phyloP scores from a whole-genome alignment of 2,329 filamentous ascomycete species.

The Colletotrichum acutatum region DNA sequence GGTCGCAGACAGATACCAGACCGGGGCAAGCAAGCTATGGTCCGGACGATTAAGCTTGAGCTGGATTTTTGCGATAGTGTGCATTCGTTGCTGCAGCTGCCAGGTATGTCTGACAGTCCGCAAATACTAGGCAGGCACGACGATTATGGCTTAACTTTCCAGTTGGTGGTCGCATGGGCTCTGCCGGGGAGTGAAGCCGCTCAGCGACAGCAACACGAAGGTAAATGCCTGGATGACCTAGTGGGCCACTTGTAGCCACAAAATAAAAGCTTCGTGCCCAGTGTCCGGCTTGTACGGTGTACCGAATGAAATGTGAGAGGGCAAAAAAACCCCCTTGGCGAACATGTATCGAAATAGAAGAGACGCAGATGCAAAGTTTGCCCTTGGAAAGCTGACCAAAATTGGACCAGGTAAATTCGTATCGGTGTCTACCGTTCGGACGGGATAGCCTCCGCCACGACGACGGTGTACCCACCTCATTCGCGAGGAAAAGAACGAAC shows the following conservation, averaged over 20 bases:
- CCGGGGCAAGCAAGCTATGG: constrained; percentile 6
- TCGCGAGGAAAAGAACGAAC: not conserved
- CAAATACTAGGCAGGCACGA: not conserved
- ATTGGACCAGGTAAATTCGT: not conserved
- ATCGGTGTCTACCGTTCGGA: not conserved
- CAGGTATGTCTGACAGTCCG: not conserved
- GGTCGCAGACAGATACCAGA: constrained; percentile 20
- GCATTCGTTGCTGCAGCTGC: not conserved
- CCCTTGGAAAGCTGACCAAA: not conserved
- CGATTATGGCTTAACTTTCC: not conserved
- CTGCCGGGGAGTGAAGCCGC: not conserved
- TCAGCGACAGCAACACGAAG: not conserved
- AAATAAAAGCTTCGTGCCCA: not conserved
- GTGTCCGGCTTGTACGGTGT: not conserved
- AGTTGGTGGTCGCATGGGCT: constrained; percentile 3
- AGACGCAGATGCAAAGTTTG: constrained; percentile 21
- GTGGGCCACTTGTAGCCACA: not conserved
- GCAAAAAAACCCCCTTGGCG: not conserved
- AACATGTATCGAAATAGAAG: not conserved
- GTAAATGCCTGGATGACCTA: not conserved
- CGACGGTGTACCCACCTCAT: not conserved
- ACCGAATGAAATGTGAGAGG: not conserved
- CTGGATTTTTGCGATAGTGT: not conserved
- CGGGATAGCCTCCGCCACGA: not conserved
- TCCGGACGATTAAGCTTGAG: not conserved